Base-by-base conservation (phyloP, 768 basidiomycete genomes). In the Macrocybe gigantea region DNA sequence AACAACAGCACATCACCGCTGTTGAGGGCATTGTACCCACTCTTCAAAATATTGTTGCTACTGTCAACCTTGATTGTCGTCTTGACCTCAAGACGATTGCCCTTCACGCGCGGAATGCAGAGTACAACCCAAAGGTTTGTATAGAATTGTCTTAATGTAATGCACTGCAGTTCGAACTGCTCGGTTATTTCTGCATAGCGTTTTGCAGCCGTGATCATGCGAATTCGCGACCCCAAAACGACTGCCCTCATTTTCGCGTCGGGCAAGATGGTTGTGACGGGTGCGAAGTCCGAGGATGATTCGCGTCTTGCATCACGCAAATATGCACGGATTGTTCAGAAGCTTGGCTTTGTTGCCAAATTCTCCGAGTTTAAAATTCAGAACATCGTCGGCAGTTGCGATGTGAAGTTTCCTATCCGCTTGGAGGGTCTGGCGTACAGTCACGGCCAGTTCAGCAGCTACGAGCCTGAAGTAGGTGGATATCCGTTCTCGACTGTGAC, bases 191-290 rank as follows among this genome's bases (percentile, higher is more conserved):
- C 72, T 68, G 66, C 71, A 48, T 74, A 99, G 96, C 96, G 96
- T 86, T 99, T 99, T 75, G 96, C 95, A 58, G 96, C 96, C 51
- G 96, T 98, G 57, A 98, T 99, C 72, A 99, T 99, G 96, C 92
- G 96, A 68, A 98, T 99, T 63, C 93, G 96, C 57, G 96, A 98
- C 59, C 96, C 96, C 44, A 99, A 99, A 78, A 99, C 96, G 50
- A 99, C 96, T 44, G 96, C 95, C 15, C 83, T 99, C 57, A 98
- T 99, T 68, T 99, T 99, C 68, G 96, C 96, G 33, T 95, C 93
- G 49, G 96, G 96, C 63, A 99, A 98, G 81, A 98, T 99, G 91
- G 96, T 99, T 66, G 95, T 98, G 49, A 98, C 96, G 36, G 96
- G 96, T 64, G 96, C 96, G 41, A 99, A 98, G 78, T 93, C 90